Evolutionary conservation across 2,329 filamentous ascomycete species (phyloP), one percentile per base, ranked within the genome.

Genomic region (Myriosclerotinia curreyana): DNA sequence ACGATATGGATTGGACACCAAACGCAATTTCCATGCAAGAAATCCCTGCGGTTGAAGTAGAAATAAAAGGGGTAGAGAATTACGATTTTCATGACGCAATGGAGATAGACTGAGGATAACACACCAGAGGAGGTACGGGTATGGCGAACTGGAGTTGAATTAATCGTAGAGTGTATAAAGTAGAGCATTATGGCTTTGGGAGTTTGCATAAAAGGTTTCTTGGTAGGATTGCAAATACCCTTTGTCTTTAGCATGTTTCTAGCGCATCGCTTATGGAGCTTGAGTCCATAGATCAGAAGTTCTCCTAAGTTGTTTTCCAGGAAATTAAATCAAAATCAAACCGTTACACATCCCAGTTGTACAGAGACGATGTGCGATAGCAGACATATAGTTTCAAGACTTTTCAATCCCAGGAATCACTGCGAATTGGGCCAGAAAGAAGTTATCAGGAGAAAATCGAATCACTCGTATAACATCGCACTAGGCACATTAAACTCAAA

Each of bases 1-100:
- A 73, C 63, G 72, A 73, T 64, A 74, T 74, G 72, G 72, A 74
- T 66, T 74, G 73, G 73, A 73, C 72, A 14, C 71, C 72, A 14
- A 74, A 74, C 64, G 28, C 65, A 31, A 69, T 71, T 25, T 71
- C 69, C n/a, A 65, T 74, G 12, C 51, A 72, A 60, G 68, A 74
- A 64, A 48, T 72, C n/a, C 60, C 55, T n/a, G 44, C 55, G 4
- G 52, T 34, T 2, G 34, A 63, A 20, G 34, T 58, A 63, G 44
- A 31, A 15, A 9, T 31, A 48, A 59, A 65, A 51, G 28, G 46
- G 31, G 62, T 61, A 5, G 42, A 66, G 17, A 49, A 64, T 38
- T 48, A 63, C 42, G 64, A 64, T 44, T 22, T 42, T 44, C 22
- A 63, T 60, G 71, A 73, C 49, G 66, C 62, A 64, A 73, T 73